Evolutionary conservation across 371 early-diverging fungal species (phyloP).

Genomic region (Haplosporangium sp.): DNA sequence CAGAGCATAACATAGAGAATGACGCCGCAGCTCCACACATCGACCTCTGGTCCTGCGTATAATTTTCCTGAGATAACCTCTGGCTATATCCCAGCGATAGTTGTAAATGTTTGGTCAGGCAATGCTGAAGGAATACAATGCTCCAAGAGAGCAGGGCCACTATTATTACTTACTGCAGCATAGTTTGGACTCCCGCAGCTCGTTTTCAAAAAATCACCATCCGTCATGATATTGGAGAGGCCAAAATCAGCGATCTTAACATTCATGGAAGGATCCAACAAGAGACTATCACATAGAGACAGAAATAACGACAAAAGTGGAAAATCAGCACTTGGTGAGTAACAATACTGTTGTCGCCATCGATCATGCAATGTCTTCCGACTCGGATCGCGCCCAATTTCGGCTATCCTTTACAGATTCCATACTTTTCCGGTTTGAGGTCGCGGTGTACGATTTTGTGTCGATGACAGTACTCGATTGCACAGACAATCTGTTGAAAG

Average conservation of each 20-base stretch:
- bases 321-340: too few relatives aligned
- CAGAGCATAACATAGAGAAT: slow-evolving; percentile 99
- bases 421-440: slow-evolving; percentile 84
- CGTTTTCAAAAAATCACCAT: slow-evolving; percentile 96
- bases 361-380: too few relatives aligned
- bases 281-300: slow-evolving; percentile 64
- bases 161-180: slow-evolving; percentile 83
- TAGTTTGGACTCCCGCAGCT: slow-evolving; percentile 94
- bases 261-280: slow-evolving; percentile 94
- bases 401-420: background rate
- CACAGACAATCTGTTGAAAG: slow-evolving; percentile 98
- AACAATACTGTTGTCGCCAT: too few relatives aligned
- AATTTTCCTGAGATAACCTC: slow-evolving; percentile 95
- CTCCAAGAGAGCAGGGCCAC: too few relatives aligned
- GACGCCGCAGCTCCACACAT: slow-evolving; percentile 99
- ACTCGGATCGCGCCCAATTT: background rate
- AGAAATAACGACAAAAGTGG: too few relatives aligned
- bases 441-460: slow-evolving; percentile 97
- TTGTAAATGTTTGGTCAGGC: too few relatives aligned
- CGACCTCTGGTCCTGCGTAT: slow-evolving; percentile 98
- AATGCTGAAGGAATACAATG: too few relatives aligned
- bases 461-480: slow-evolving; percentile 98
- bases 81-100: too few relatives aligned
- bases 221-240: slow-evolving; percentile 93
- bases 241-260: slow-evolving; percentile 99